Conservation (phyloP, 1,139 yeast species). For the Geotrichum histeridarum region DNA sequence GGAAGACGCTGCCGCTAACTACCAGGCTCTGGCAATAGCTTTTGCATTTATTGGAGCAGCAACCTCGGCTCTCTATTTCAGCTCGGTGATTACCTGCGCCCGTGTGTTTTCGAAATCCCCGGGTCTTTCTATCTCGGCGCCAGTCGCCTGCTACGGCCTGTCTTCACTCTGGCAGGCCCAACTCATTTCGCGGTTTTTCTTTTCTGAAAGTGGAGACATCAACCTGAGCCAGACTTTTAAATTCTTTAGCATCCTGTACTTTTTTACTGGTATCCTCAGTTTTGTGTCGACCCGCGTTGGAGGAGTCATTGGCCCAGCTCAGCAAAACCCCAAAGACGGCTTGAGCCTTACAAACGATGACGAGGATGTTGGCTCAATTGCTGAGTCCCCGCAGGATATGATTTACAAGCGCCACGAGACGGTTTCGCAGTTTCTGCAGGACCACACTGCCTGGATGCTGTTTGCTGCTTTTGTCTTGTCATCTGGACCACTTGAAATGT, state of each 20-base stretch:
- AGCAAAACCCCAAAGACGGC: not conserved
- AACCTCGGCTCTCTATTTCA: constrained; percentile 73
- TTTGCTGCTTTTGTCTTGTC: constrained; percentile 59
- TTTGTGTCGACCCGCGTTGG: constrained; percentile 27
- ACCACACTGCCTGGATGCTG: constrained; percentile 61
- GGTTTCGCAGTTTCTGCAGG: constrained; percentile 47
- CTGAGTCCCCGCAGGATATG: not conserved
- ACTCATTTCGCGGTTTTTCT: constrained; percentile 39
- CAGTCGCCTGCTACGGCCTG: constrained; percentile 81
- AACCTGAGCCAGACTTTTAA: constrained; percentile 43
- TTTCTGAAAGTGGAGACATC: constrained; percentile 17
- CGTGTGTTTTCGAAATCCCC: constrained; percentile 68
- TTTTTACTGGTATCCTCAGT: constrained; percentile 30
- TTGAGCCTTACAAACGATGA: not conserved
- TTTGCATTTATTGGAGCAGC: constrained; percentile 68
- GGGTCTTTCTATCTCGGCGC: constrained; percentile 79
- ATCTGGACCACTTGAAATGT: constrained; percentile 85
- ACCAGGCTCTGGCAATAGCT: constrained; percentile 26
- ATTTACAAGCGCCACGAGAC: constrained; percentile 9
- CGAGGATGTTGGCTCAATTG: not conserved
- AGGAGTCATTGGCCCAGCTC: constrained; percentile 2
- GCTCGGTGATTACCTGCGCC: constrained; percentile 77
- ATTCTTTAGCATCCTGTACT: constrained; percentile 48
- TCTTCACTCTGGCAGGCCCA: constrained; percentile 56
- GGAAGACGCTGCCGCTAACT: constrained; percentile 10